Base-by-base conservation (phyloP, 2,329 filamentous ascomycete genomes). In the Knufia fluminis region DNA sequence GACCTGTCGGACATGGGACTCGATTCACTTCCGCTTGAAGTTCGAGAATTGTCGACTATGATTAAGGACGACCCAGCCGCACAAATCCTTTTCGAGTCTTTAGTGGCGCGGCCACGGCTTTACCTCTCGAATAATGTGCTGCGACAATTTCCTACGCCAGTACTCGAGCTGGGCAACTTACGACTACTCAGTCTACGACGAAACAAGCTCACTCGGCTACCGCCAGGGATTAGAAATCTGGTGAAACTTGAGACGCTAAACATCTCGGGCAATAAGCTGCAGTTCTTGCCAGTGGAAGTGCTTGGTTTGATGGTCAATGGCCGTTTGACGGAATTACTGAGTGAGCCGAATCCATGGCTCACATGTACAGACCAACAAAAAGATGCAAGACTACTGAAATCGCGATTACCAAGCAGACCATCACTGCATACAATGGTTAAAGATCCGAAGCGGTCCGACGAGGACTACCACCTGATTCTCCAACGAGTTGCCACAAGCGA, bases 131-230 rank as follows among this genome's bases (percentile, higher is more conserved):
- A 68, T 20, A 74, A 74, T 46, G 57, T 61, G 1, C 63, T 74
- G 0, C 56, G 55, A 7, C 50, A 53, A 4, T 53, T 73, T 4
- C 62, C 66, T 1, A 60, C 59, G 7, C 69, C 71, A 46, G 46
- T 74, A 4, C 71, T 71, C 41, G 65, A 69, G 6, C 59, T 74
- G 8, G 58, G 54, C 19, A 62, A 64, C 32, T 59, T 73, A 14
- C 66, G 64, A 24, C 65, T 71, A 2, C 63, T 74, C 8, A 73
- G 69, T 55, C 53, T 74, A 41, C 68, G 71, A 2, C 66, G 68
- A 45, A 74, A 74, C 59, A 65, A 69, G 41, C 60, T 74, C 4
- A 62, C 59, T 0, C 62, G 66, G 20, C 62, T 74, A 19, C 69
- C 70, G 1, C 54, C 64, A 8, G 61, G 65, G 0, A 71, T 74